Evolutionary conservation across 257 asterid genomes (phyloP), one percentile per base, ranked within the genome.

Genomic region (Fraxinus quadrangulata): DNA sequence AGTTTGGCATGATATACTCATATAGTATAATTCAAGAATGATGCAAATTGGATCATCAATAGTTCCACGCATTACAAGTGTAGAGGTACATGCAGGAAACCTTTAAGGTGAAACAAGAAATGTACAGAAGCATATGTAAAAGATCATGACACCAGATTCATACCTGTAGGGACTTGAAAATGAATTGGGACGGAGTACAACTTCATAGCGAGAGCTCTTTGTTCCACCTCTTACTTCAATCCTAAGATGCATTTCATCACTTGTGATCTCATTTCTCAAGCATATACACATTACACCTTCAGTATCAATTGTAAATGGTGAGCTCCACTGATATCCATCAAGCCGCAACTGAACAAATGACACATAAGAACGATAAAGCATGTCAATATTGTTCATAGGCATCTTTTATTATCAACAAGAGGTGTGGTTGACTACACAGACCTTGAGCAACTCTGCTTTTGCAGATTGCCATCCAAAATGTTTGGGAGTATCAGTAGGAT

Each of bases 101-200:
- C 6, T 67, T 4, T 56, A 51, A 13, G 16, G 26, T 30, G 67
- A 39, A 74, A 47, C 37, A 65, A 19, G 54, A 63, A 31, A 71
- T 40, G 71, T 47, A 63, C 37, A 37, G 42, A 37, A n/a, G 54
- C 67, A 37, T 21, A 68, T 31, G 70, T 10, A 31, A 75, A 65
- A 56, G 67, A 81, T 47, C 17, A 67, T 34, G 68, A 72, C 51
- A 75, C 72, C 68, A 77, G 70, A 77, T 83, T 78, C 78, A 72
- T 63, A 95, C 99, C 99, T 96, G 96, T 90, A 96, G 84, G 99
- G 98, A 83, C 97, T 93, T 37, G 99, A 84, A 77, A 88, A 88
- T 42, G 94, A 88, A 80, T 76, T 79, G 54, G 97, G 98, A 28
- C 98, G 97, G 85, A 96, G 83, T 82, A 96, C 85, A 75, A 92